Conservation (phyloP, 805 yeast species). For the Candida khao-thaluensis region DNA sequence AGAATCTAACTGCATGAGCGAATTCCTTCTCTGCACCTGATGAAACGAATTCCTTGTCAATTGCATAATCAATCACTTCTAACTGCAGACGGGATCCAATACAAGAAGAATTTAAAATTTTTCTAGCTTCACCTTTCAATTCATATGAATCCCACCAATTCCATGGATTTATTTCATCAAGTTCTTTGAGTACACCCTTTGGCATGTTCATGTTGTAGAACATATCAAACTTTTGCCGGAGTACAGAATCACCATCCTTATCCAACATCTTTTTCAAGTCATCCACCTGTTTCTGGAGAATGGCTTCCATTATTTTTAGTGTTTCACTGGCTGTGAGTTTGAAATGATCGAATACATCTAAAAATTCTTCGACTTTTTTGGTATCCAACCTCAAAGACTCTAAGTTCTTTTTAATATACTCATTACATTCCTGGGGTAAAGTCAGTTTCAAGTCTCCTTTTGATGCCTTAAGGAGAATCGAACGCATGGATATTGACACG, state of each 20-base stretch:
- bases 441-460: constrained; percentile 1
- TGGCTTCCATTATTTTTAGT: neutral
- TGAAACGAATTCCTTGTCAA: constrained; percentile 1
- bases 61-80: constrained; percentile 1
- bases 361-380: constrained; percentile 3
- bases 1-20: constrained; percentile 1
- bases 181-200: constrained; percentile 3
- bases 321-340: constrained; percentile 2
- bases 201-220: constrained; percentile 1
- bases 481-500: constrained; percentile 2
- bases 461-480: constrained; percentile 2
- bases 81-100: constrained; percentile 1
- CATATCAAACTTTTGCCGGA: constrained; percentile 2
- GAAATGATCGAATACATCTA: constrained; percentile 1
- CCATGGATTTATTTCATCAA: neutral
- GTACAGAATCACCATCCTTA: constrained; percentile 1
- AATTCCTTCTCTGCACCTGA: neutral
- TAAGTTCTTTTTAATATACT: neutral
- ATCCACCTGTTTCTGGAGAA: constrained; percentile 3
- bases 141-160: neutral
- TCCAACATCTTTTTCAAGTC: constrained; percentile 1
- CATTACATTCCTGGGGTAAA: constrained; percentile 1
- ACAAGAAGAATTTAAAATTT: constrained; percentile 1
- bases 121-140: neutral
- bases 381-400: constrained; percentile 2